These are phyloP conservation scores for Stemphylium vesicarium DNA, from an alignment of 2,329 filamentous ascomycete genomes.

Conservation along the genomic window DNA sequence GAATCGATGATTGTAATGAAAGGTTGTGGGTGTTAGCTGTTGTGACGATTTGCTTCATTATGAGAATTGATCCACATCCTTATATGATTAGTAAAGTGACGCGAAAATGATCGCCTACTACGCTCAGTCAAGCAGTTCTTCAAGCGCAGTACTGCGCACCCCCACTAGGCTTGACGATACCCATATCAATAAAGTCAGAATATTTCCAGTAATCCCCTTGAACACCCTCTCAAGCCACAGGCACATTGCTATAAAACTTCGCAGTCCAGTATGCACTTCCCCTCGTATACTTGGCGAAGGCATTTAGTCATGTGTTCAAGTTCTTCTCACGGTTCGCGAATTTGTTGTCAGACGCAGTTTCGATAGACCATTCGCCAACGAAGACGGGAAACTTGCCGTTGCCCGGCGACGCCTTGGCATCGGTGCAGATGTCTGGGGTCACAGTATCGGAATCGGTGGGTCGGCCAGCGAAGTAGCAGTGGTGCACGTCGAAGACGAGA, in stretches of 20 bases:
- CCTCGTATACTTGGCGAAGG: neutral
- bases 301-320: neutral
- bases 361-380: too few relatives aligned
- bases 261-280: neutral
- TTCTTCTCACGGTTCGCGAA: neutral
- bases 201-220: neutral
- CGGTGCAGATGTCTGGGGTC: neutral
- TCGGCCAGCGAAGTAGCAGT: too few relatives aligned
- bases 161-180: neutral
- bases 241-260: neutral
- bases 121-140: neutral
- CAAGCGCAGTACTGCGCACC: neutral
- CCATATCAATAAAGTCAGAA: neutral
- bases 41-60: too few relatives aligned
- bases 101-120: too few relatives aligned
- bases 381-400: neutral
- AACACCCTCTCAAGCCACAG: too few relatives aligned
- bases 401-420: neutral
- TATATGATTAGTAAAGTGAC: too few relatives aligned
- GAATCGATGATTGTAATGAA: too few relatives aligned
- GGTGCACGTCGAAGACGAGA: slow-evolving; percentile 28
- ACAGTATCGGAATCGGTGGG: neutral
- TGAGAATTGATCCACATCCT: too few relatives aligned
- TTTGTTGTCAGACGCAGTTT: neutral
- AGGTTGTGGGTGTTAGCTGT: too few relatives aligned